These are phyloP conservation scores for Xylariaceae sp. DNA, from an alignment of 2,329 filamentous ascomycete species.

Conservation along the genomic window DNA sequence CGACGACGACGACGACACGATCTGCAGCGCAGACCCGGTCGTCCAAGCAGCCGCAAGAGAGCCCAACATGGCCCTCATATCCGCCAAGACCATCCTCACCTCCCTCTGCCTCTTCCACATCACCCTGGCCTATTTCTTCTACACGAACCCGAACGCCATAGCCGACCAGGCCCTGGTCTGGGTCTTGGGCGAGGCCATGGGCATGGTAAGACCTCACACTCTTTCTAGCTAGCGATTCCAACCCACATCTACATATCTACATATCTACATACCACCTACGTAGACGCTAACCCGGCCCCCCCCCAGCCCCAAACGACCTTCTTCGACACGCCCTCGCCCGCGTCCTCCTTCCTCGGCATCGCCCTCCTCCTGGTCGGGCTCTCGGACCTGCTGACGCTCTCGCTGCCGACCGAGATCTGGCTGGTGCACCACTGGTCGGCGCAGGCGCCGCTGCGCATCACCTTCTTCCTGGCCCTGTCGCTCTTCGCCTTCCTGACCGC, in stretches of 20 bases:
- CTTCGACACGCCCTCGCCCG: slow-evolving; percentile 70
- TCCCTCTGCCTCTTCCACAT: slow-evolving; percentile 83
- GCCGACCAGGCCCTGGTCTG: slow-evolving; percentile 80
- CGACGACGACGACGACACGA: no score
- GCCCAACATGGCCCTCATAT: slow-evolving; percentile 75
- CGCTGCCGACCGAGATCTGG: slow-evolving; percentile 67
- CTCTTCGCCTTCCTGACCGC: slow-evolving; percentile 55
- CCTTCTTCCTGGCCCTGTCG: slow-evolving; percentile 57
- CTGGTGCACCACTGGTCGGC: slow-evolving; percentile 66
- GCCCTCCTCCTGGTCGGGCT: slow-evolving; percentile 65
- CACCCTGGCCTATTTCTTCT: slow-evolving; percentile 80
- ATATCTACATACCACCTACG: background rate
- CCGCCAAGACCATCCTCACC: slow-evolving; percentile 78
- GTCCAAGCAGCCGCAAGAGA: slow-evolving; percentile 1
- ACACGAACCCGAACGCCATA: slow-evolving; percentile 71
- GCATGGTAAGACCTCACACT: slow-evolving; percentile 61
- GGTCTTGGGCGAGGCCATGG: slow-evolving; percentile 81
- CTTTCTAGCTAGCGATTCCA: background rate
- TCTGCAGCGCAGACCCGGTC: no score
- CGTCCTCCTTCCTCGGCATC: slow-evolving; percentile 72
- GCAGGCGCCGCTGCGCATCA: slow-evolving; percentile 60
- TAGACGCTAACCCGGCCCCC: background rate
- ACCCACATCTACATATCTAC: background rate
- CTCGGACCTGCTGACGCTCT: slow-evolving; percentile 67
- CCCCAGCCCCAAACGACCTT: slow-evolving; percentile 64